Base-by-base conservation (phyloP, 306 rosid genomes). In the Castanopsis chinensis region DNA sequence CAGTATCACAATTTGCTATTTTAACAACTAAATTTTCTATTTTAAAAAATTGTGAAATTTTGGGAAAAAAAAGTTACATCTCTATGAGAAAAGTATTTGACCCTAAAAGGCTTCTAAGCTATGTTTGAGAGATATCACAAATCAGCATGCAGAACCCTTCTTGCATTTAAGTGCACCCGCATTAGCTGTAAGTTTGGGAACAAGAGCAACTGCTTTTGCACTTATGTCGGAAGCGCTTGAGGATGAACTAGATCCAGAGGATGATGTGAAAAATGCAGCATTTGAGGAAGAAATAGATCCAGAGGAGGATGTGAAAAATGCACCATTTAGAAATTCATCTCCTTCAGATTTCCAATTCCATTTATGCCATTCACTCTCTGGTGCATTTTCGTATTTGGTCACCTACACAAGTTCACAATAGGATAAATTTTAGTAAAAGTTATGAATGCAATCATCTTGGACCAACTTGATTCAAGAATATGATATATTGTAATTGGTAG, bases 301-400 rank as follows among this genome's bases (percentile, higher is more conserved):
- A 0, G 99, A 90, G 6, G 91, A 52, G 33, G 33, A 30, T 0
- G 87, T 95, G 72, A 95, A 95, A 85, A 83, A 95, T 4, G 99
- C 99, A 74, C 99, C 99, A 65, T 95, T 95, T 19, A 90, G 5
- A 76, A 95, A 0, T 67, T 90, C 6, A 57, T 95, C 99, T 0
- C 98, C 98, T 58, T 87, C 99, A 1, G 98, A 91, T 64, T 98
- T 90, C 99, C 99, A 95, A 43, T 95, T 91, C 99, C 99, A 95
- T 27, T 69, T 68, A 80, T 20, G 87, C 99, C 99, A 95, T n/a
- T 91, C 96, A 80, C 85, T 81, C 79, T 92, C 92, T 0, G 96
- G 88, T 6, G 99, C 99, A 84, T 95, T 96, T 89, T 95, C 99
- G 20, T 92, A 93, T 74, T 95, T 95, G 10, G 99, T 95, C 83